phyloP scores from a whole-genome alignment of 2,329 filamentous ascomycete species.

The Balansia obtecta region DNA sequence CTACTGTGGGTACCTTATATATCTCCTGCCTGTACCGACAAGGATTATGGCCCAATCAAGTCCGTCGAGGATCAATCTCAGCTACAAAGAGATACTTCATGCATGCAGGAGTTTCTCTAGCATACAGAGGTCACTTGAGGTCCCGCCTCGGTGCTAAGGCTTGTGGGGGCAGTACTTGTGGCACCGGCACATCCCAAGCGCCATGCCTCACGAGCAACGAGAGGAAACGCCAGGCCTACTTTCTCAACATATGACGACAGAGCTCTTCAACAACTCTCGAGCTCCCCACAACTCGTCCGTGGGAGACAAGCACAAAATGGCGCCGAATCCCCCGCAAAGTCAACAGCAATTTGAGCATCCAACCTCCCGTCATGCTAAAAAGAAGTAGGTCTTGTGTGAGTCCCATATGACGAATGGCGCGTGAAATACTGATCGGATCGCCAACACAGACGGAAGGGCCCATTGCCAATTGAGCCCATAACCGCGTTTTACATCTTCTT shows the following conservation, averaged over 20 bases:
- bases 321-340: conserved; percentile 21
- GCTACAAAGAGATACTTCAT: too few species aligned
- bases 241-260: conserved; percentile 13
- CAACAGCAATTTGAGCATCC: conserved; percentile 34
- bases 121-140: background rate
- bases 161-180: too few species aligned
- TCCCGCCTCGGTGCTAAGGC: too few species aligned
- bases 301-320: conserved; percentile 20
- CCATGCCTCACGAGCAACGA: background rate
- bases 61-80: too few species aligned
- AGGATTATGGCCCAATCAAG: too few species aligned
- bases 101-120: background rate
- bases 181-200: background rate
- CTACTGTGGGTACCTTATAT: background rate
- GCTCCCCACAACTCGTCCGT: conserved; percentile 5
- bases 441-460: conserved; percentile 31
- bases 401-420: too few species aligned
- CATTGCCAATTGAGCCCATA: conserved; percentile 57
- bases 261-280: conserved; percentile 12
- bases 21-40: too few species aligned
- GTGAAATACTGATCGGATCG: conserved; percentile 1
- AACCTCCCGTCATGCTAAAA: conserved; percentile 36
- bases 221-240: background rate
- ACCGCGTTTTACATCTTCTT: conserved; percentile 73
- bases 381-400: conserved; percentile 26